Evolutionary conservation across 169 alveolate genomes (phyloP).

Genomic region (Amoebophrya sp.): DNA sequence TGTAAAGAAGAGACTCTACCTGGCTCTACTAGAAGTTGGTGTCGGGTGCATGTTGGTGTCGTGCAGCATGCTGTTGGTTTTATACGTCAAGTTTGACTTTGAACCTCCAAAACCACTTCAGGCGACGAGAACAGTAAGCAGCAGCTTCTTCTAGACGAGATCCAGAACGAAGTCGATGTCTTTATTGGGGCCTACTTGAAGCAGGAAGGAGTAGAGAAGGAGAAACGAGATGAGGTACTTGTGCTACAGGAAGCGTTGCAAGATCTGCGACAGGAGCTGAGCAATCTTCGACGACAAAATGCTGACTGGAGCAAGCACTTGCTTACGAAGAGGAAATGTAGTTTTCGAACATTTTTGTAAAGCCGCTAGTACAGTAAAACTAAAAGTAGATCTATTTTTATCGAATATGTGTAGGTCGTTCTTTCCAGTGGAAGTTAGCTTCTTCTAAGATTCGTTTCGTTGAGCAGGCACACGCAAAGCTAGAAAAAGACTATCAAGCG

Average conservation of each 20-base stretch:
- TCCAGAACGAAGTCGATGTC: neutral
- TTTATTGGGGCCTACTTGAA: neutral
- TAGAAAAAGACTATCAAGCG: neutral
- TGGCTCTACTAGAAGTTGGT: too few species aligned
- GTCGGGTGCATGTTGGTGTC: too few species aligned
- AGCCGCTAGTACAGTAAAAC: too few species aligned
- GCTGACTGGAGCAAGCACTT: neutral
- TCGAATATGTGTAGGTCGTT: too few species aligned
- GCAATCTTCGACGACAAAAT: neutral
- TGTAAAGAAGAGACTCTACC: too few species aligned
- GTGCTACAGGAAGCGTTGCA: neutral
- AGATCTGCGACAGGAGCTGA: neutral
- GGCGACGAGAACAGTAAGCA: neutral
- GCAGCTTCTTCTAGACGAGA: neutral
- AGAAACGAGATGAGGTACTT: neutral
- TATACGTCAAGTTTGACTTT: too few species aligned
- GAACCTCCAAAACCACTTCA: neutral
- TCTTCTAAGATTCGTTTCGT: too few species aligned
- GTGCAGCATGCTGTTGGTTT: too few species aligned
- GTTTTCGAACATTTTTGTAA: too few species aligned
- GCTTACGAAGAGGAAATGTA: too few species aligned
- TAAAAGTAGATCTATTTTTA: too few species aligned
- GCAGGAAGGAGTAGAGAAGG: neutral
- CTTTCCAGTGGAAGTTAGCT: too few species aligned
- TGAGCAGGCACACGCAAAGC: conserved; percentile 1